These are phyloP conservation scores for Alternaria arborescens DNA, from an alignment of 2,329 filamentous ascomycete species.

Conservation along the genomic window DNA sequence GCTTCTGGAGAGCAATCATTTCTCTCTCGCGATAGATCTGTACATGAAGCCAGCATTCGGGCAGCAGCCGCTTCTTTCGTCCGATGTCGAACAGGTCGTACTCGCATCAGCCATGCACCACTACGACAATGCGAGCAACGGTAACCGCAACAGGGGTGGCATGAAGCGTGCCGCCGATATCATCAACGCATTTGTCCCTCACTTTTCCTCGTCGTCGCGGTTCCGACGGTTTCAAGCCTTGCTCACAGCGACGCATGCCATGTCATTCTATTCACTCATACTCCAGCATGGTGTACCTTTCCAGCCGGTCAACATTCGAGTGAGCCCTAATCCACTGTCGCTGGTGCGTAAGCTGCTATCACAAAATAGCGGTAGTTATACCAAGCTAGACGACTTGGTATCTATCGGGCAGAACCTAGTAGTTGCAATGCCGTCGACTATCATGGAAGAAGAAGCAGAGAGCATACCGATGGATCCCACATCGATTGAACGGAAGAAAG, in stretches of 20 bases:
- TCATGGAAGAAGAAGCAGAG: conserved; percentile 60
- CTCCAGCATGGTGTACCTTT: conserved; percentile 83
- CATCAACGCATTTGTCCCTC: conserved; percentile 69
- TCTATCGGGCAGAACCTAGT: conserved; percentile 74
- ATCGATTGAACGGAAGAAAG: conserved; percentile 43
- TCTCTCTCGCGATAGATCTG: conserved; percentile 63
- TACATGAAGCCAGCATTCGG: conserved; percentile 67
- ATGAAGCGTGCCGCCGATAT: conserved; percentile 74
- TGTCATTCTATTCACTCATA: conserved; percentile 79
- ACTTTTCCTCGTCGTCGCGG: conserved; percentile 62
- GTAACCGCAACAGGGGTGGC: conserved; percentile 77
- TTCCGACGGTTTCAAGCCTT: conserved; percentile 69
- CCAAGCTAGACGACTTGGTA: conserved; percentile 75
- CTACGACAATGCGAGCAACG: conserved; percentile 85
- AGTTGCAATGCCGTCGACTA: conserved; percentile 42
- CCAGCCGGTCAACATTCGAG: conserved; percentile 78
- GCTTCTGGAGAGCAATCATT: conserved; percentile 71
- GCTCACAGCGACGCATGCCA: conserved; percentile 74
- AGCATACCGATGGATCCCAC: conserved; percentile 43
- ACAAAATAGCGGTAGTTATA: conserved; percentile 78
- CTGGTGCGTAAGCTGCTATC: conserved; percentile 77
- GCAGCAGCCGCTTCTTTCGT: conserved; percentile 59
- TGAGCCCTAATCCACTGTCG: conserved; percentile 76
- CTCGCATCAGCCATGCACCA: conserved; percentile 71
- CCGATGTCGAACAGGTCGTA: conserved; percentile 67